These are phyloP conservation scores for Acmispon strigosus DNA, from an alignment of 306 rosid genomes.

Conservation along the genomic window DNA sequence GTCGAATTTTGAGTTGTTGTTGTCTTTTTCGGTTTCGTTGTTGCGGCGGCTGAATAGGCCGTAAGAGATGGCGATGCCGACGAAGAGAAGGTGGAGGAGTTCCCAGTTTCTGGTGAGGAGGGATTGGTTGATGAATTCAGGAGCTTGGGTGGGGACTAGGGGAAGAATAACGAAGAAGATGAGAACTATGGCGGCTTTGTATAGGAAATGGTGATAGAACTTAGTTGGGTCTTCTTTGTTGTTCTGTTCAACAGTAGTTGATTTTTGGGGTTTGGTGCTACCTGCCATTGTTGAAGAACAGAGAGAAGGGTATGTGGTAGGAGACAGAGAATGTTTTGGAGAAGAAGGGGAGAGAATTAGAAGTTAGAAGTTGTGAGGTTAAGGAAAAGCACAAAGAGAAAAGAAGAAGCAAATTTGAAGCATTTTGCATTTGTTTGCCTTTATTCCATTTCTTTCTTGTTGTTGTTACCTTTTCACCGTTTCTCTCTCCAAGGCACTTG, in stretches of 20 bases:
- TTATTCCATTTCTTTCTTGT: slow-evolving; percentile 25
- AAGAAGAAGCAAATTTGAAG: slow-evolving; percentile 29
- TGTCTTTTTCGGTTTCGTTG: slow-evolving; percentile 48
- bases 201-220: slow-evolving; percentile 41
- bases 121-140: slow-evolving; percentile 65
- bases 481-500: slow-evolving; percentile 15
- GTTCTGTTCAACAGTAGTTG: slow-evolving; percentile 21
- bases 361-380: background rate
- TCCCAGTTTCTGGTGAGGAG: slow-evolving; percentile 79
- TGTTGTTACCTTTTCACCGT: background rate
- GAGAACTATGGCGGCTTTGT: slow-evolving; percentile 42
- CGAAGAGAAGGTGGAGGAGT: slow-evolving; percentile 78
- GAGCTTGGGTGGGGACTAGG: slow-evolving; percentile 77
- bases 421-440: slow-evolving; percentile 23
- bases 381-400: slow-evolving; percentile 29
- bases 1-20: slow-evolving; percentile 45
- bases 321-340: slow-evolving; percentile 1
- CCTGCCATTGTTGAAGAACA: slow-evolving; percentile 65
- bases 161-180: slow-evolving; percentile 68
- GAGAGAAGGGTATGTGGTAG: background rate
- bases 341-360: background rate
- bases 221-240: slow-evolving; percentile 44
- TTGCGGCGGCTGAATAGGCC: slow-evolving; percentile 70
- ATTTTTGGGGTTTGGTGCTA: slow-evolving; percentile 41
- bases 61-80: slow-evolving; percentile 85